Conservation (phyloP, 129 eudicot species). For the Escallonia rubra region DNA sequence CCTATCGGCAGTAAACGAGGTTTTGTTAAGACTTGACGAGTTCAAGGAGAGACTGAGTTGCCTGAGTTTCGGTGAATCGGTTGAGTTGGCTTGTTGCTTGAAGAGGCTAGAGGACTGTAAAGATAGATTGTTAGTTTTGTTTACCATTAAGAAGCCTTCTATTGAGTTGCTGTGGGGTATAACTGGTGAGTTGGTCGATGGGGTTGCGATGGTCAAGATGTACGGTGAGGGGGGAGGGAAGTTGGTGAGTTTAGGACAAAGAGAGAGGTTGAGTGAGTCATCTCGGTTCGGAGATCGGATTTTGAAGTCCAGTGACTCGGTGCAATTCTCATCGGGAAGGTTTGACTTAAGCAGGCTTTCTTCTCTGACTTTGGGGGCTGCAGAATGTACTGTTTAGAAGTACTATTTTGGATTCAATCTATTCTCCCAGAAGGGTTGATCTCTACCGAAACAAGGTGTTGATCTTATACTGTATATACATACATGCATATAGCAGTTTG, state of each 20-base stretch:
- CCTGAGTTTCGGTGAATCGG: constrained; percentile 67
- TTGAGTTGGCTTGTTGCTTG: constrained; percentile 48
- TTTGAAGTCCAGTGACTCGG: constrained; percentile 34
- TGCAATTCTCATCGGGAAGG: constrained; percentile 59
- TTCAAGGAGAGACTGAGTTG: constrained; percentile 43
- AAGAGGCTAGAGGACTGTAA: constrained; percentile 48
- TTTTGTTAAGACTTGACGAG: constrained; percentile 54
- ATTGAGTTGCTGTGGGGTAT: constrained; percentile 50
- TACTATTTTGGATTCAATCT: too few species aligned
- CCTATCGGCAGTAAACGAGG: constrained; percentile 35
- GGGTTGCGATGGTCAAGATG: constrained; percentile 27
- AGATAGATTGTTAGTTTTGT: constrained; percentile 29
- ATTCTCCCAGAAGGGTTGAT: too few species aligned
- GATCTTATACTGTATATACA: too few species aligned
- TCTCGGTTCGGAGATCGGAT: constrained; percentile 64
- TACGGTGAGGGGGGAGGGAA: constrained; percentile 23
- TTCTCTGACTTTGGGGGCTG: neutral
- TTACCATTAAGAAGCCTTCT: constrained; percentile 29
- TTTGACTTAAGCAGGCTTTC: constrained; percentile 21
- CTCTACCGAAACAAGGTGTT: too few species aligned
- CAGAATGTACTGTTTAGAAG: neutral
- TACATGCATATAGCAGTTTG: too few species aligned
- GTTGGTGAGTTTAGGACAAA: constrained; percentile 24
- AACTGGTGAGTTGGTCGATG: constrained; percentile 41
- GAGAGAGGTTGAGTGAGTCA: constrained; percentile 46